These are phyloP conservation scores for Pichia sp. DNA, from an alignment of 1,139 yeast genomes.

Conservation along the genomic window DNA sequence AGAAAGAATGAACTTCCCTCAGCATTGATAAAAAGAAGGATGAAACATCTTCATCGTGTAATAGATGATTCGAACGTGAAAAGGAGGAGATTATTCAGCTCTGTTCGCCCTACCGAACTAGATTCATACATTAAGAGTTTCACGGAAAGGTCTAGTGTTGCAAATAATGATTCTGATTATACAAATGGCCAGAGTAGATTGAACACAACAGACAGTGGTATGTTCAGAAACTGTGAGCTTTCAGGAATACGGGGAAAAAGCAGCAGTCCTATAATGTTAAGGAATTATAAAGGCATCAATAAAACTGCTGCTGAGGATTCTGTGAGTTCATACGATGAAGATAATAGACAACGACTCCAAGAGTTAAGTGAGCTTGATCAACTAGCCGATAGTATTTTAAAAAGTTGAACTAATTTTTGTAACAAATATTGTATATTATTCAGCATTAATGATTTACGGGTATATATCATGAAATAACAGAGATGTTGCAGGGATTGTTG, in stretches of 20 bases:
- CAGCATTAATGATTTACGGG: not conserved
- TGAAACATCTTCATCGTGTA: slow-evolving; percentile 3
- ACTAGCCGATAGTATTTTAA: slow-evolving; percentile 27
- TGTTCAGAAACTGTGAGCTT: not conserved
- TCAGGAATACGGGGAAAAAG: not conserved
- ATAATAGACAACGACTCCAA: slow-evolving; percentile 12
- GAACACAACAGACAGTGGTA: not conserved
- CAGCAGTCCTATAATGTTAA: slow-evolving; percentile 11
- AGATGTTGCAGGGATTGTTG: not conserved
- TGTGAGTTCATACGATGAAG: not conserved
- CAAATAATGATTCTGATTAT: not conserved
- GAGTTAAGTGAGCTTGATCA: slow-evolving; percentile 37
- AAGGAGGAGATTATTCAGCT: slow-evolving; percentile 4
- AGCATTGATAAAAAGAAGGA: not conserved
- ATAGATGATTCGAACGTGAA: slow-evolving; percentile 3
- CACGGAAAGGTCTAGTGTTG: not conserved
- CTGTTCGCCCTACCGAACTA: not conserved
- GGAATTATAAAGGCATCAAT: slow-evolving; percentile 1
- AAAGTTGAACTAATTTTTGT: slow-evolving; percentile 13
- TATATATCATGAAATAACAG: not conserved
- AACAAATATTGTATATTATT: not conserved
- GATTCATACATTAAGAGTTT: not conserved
- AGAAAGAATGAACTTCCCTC: not conserved
- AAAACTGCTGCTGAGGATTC: not conserved
- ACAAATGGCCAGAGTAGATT: not conserved